Evolutionary conservation across 2,329 filamentous ascomycete genomes (phyloP).

Genomic region (Colletotrichum sp.): DNA sequence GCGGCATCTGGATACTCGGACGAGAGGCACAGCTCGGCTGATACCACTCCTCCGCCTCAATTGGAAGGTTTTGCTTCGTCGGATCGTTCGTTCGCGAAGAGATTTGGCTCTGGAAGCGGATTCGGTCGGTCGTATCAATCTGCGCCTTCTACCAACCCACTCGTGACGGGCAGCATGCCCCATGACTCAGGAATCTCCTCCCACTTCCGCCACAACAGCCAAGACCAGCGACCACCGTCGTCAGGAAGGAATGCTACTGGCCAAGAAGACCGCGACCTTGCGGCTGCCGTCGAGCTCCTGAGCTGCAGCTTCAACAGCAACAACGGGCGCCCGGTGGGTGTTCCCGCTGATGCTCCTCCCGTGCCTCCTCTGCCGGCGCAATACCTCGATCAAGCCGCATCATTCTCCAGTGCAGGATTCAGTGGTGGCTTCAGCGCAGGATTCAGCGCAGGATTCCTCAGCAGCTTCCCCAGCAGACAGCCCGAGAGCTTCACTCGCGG

Average conservation of each 20-base stretch:
- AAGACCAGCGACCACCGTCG: constrained; percentile 73
- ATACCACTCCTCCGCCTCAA: constrained; percentile 90
- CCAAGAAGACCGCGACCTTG: constrained; percentile 85
- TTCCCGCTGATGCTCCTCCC: constrained; percentile 79
- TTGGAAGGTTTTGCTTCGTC: constrained; percentile 65
- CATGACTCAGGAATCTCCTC: constrained; percentile 51
- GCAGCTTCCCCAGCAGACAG: constrained; percentile 65
- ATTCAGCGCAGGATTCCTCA: constrained; percentile 64
- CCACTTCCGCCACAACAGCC: constrained; percentile 76
- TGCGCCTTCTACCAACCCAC: constrained; percentile 57
- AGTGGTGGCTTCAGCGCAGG: constrained; percentile 50
- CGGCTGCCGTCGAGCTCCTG: constrained; percentile 87
- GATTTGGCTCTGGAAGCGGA: constrained; percentile 61
- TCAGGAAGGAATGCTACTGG: constrained; percentile 78
- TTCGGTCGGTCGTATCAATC: constrained; percentile 87
- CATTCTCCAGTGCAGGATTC: constrained; percentile 65
- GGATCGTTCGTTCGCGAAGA: constrained; percentile 58
- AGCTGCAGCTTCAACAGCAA: constrained; percentile 90
- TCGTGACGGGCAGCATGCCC: constrained; percentile 56
- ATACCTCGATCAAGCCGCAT: constrained; percentile 68
- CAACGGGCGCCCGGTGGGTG: constrained; percentile 63
- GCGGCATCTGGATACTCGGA: constrained; percentile 81
- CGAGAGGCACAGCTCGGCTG: constrained; percentile 81
- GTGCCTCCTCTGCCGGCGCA: constrained; percentile 86
- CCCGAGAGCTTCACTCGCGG: constrained; percentile 71